Conservation (phyloP, 768 basidiomycete species). For the Hericium rajendrae region DNA sequence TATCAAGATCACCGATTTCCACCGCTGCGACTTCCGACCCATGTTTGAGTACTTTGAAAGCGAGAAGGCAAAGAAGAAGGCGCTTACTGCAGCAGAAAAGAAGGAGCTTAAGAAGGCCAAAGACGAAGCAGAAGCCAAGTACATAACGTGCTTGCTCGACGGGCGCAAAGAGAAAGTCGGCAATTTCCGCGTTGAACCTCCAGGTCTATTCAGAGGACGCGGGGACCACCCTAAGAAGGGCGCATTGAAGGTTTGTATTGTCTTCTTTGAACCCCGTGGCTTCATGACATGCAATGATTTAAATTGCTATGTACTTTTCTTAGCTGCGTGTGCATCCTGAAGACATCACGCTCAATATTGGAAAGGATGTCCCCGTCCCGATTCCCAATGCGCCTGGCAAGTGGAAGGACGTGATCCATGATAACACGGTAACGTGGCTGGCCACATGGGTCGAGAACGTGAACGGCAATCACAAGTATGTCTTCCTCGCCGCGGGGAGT, state of each 20-base stretch:
- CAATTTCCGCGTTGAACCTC: conserved; percentile 97
- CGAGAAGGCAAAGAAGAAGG: conserved; percentile 91
- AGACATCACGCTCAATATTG: conserved; percentile 95
- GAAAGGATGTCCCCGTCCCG: conserved; percentile 61
- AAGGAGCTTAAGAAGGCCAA: conserved; percentile 81
- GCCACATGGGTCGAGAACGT: conserved; percentile 99
- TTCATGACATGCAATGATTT: background rate
- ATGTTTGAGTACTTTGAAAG: conserved; percentile 90
- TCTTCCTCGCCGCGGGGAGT: conserved; percentile 95
- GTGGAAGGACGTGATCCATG: conserved; percentile 85
- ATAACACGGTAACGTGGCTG: conserved; percentile 97
- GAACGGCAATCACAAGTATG: conserved; percentile 92
- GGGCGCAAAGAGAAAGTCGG: conserved; percentile 97
- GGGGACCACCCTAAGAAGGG: conserved; percentile 99
- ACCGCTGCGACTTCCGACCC: conserved; percentile 85
- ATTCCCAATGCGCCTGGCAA: conserved; percentile 85
- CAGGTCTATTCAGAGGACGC: conserved; percentile 95
- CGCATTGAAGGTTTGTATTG: conserved; percentile 62
- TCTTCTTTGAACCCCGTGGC: background rate
- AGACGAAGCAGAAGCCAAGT: conserved; percentile 78
- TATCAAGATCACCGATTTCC: conserved; percentile 65
- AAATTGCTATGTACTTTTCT: background rate
- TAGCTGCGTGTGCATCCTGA: conserved; percentile 87
- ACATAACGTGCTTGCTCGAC: conserved; percentile 80
- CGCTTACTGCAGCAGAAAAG: conserved; percentile 77